A percentile compares a stretch with the other conserved stretches of the same genome.
Evolutionary conservation across 2,329 filamentous ascomycete species (phyloP).

Genomic region (Eutypella sp.): DNA sequence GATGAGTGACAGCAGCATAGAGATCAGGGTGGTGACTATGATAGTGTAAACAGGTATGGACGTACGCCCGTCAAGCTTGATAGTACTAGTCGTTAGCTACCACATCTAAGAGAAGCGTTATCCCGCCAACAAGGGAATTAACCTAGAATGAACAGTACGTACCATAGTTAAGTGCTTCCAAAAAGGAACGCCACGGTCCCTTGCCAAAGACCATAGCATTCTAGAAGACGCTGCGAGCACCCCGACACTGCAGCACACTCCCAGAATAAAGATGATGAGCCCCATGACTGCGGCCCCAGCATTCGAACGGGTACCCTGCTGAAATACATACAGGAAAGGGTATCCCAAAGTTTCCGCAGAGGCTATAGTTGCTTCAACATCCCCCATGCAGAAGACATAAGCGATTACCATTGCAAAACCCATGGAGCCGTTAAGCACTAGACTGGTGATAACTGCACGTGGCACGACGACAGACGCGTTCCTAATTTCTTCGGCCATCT

Average conservation of each 20-base stretch:
- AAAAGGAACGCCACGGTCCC: conserved; percentile 18
- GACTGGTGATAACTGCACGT: conserved; percentile 14
- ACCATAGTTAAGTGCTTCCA: conserved; percentile 2
- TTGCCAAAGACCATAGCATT: conserved; percentile 22
- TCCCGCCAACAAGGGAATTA: no score
- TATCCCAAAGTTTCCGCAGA: conserved; percentile 16
- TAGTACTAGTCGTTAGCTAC: no score
- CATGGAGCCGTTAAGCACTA: conserved; percentile 17
- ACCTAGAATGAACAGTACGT: neutral
- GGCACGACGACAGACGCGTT: conserved; percentile 15
- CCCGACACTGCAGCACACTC: conserved; percentile 14
- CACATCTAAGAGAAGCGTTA: no score
- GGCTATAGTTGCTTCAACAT: conserved; percentile 11
- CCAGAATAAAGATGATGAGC: conserved; percentile 15
- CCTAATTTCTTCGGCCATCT: conserved; percentile 20
- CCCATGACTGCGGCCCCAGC: conserved; percentile 13
- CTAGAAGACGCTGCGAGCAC: conserved; percentile 18
- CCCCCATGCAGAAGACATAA: conserved; percentile 17
- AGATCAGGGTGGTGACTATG: conserved; percentile 11
- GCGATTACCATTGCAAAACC: conserved; percentile 19
- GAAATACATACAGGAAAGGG: conserved; percentile 23
- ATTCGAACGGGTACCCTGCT: conserved; percentile 14
- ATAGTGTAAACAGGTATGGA: neutral
- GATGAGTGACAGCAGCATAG: conserved; percentile 21
- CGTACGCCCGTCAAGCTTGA: no score